A percentile compares a stretch with the other conserved stretches of the same genome.
Evolutionary conservation across 768 basidiomycete species (phyloP).

Genomic region (Russula griseocarnosa): DNA sequence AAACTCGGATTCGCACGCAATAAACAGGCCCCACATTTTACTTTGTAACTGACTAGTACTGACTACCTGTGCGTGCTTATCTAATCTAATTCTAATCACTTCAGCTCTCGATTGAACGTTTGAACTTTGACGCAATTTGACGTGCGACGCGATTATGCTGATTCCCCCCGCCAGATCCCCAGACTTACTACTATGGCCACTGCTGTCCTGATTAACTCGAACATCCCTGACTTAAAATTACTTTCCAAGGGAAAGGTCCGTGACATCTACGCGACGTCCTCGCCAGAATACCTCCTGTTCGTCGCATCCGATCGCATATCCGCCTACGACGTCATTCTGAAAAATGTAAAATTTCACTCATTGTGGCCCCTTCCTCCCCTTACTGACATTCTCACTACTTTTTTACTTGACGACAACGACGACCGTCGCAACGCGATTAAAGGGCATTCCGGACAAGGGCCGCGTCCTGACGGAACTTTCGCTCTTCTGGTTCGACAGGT

Average conservation of each 20-base stretch:
- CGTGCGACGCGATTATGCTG: background rate
- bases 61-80: background rate
- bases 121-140: background rate
- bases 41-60: too few species aligned
- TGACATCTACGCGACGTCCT: constrained; percentile 82
- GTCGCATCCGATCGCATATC: constrained; percentile 95
- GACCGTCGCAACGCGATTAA: background rate
- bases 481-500: constrained; percentile 90
- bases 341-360: constrained; percentile 63
- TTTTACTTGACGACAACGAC: background rate
- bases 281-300: constrained; percentile 74
- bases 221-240: constrained; percentile 60
- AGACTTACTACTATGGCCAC: constrained; percentile 13
- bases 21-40: too few species aligned
- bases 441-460: constrained; percentile 97
- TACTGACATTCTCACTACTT: background rate
- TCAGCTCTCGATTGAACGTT: background rate
- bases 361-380: too few species aligned
- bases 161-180: background rate
- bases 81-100: background rate
- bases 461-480: constrained; percentile 86
- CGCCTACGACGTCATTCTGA: constrained; percentile 92
- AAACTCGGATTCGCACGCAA: too few species aligned
- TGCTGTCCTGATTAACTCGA: constrained; percentile 47
- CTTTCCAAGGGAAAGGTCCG: constrained; percentile 93